These are phyloP conservation scores for Discostella stelligera DNA, from an alignment of 352 stramenopile genomes.

Conservation along the genomic window DNA sequence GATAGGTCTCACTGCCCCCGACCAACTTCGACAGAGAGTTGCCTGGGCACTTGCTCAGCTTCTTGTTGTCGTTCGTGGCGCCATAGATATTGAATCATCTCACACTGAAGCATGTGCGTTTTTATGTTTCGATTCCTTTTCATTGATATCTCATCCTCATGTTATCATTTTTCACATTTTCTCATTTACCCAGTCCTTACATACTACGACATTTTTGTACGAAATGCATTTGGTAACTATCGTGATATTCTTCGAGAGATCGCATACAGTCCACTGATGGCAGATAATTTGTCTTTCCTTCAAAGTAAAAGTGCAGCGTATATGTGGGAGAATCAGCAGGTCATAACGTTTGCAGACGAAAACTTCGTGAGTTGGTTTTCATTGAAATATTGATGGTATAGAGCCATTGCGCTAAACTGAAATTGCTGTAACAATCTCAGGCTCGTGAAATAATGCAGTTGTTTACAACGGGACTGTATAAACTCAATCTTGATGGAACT, in stretches of 20 bases:
- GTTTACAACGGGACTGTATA: constrained; percentile 70
- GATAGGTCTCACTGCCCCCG: constrained; percentile 33
- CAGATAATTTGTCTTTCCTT: constrained; percentile 74
- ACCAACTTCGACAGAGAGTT: constrained; percentile 81
- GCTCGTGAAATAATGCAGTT: constrained; percentile 50
- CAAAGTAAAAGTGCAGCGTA: constrained; percentile 61
- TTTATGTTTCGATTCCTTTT: neutral
- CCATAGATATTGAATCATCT: constrained; percentile 24
- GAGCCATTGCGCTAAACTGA: constrained; percentile 20
- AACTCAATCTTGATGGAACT: constrained; percentile 74
- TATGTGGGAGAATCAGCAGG: constrained; percentile 45
- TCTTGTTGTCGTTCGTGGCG: constrained; percentile 43
- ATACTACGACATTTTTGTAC: constrained; percentile 83
- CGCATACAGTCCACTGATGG: constrained; percentile 78
- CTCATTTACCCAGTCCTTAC: constrained; percentile 19
- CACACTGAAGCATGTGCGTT: constrained; percentile 58
- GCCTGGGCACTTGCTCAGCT: constrained; percentile 81
- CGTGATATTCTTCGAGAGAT: constrained; percentile 78
- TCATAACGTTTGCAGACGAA: constrained; percentile 55
- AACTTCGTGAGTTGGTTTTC: constrained; percentile 61
- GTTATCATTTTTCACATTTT: neutral
- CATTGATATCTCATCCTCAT: neutral
- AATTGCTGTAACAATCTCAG: constrained; percentile 13
- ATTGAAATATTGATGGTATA: neutral
- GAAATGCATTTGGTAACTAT: constrained; percentile 82